These are phyloP conservation scores for Xylaria grammica DNA, from an alignment of 495 filamentous ascomycete genomes.

Conservation along the genomic window DNA sequence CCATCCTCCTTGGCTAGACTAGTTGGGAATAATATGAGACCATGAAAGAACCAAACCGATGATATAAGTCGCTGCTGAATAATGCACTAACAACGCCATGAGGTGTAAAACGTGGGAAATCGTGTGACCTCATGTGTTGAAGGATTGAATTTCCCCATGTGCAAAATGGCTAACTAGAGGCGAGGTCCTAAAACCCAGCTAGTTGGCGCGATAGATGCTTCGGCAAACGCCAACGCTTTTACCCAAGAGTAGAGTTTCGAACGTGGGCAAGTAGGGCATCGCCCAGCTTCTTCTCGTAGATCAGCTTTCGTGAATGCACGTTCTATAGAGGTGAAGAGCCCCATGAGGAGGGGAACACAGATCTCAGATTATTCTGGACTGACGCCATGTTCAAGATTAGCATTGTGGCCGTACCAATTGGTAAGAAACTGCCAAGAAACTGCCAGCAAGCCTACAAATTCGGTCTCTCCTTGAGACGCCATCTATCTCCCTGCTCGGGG, in stretches of 20 bases:
- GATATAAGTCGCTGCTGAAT: not conserved
- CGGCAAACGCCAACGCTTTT: not conserved
- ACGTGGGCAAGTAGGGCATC: too few relatives aligned
- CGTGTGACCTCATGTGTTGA: not conserved
- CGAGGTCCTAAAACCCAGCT: too few relatives aligned
- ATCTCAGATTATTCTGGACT: constrained; percentile 7
- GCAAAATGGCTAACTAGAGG: too few relatives aligned
- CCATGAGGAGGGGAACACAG: not conserved
- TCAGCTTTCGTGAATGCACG: not conserved
- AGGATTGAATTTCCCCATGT: not conserved
- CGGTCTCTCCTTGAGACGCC: constrained; percentile 55
- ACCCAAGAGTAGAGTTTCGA: not conserved
- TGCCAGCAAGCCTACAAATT: constrained; percentile 41
- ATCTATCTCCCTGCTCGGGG: constrained; percentile 54
- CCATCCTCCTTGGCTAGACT: not conserved
- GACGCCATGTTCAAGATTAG: not conserved
- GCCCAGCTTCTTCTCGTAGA: not conserved
- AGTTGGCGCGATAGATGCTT: too few relatives aligned
- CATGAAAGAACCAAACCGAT: not conserved
- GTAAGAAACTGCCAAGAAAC: not conserved
- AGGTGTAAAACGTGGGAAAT: constrained; percentile 3
- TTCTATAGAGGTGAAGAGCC: not conserved
- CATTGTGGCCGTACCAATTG: not conserved
- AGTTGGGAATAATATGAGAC: not conserved
- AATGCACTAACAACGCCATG: not conserved